A percentile compares a stretch with the other conserved stretches of the same genome.
Evolutionary conservation across 768 basidiomycete genomes (phyloP).

Genomic region (Phylloporus scabripes): DNA sequence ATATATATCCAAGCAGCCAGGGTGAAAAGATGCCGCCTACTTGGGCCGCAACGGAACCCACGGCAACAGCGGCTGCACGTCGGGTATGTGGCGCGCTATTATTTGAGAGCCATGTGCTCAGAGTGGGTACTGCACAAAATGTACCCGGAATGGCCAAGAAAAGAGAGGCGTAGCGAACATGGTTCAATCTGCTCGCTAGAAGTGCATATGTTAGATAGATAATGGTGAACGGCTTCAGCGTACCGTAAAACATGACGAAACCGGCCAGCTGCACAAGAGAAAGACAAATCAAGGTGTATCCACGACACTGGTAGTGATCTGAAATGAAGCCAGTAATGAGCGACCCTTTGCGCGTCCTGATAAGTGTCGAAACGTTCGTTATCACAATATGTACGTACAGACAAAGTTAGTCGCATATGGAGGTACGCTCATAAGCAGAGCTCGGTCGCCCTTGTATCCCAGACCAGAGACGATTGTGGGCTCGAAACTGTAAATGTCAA

Average conservation of each 20-base stretch:
- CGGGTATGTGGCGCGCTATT: constrained; percentile 53
- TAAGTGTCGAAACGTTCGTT: neutral
- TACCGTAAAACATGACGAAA: constrained; percentile 51
- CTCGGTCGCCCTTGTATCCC: constrained; percentile 46
- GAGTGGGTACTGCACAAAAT: constrained; percentile 45
- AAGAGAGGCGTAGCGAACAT: constrained; percentile 49
- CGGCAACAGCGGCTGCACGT: constrained; percentile 53
- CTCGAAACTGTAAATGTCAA: constrained; percentile 53
- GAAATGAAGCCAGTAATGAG: constrained; percentile 43
- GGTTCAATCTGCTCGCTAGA: constrained; percentile 11
- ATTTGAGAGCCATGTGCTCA: constrained; percentile 57
- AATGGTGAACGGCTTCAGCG: constrained; percentile 6
- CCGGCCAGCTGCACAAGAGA: constrained; percentile 42
- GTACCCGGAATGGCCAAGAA: constrained; percentile 51
- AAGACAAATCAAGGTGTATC: constrained; percentile 41
- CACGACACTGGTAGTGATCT: constrained; percentile 50
- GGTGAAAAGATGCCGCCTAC: constrained; percentile 55
- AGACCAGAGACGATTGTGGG: constrained; percentile 66
- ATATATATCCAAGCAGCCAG: constrained; percentile 51
- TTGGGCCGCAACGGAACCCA: constrained; percentile 51
- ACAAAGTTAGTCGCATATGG: constrained; percentile 46
- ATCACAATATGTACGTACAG: constrained; percentile 27
- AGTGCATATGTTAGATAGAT: neutral
- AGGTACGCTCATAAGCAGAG: constrained; percentile 60
- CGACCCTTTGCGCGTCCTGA: constrained; percentile 21